Evolutionary conservation across 495 filamentous ascomycete species (phyloP).

Genomic region (Penicillium canariense): DNA sequence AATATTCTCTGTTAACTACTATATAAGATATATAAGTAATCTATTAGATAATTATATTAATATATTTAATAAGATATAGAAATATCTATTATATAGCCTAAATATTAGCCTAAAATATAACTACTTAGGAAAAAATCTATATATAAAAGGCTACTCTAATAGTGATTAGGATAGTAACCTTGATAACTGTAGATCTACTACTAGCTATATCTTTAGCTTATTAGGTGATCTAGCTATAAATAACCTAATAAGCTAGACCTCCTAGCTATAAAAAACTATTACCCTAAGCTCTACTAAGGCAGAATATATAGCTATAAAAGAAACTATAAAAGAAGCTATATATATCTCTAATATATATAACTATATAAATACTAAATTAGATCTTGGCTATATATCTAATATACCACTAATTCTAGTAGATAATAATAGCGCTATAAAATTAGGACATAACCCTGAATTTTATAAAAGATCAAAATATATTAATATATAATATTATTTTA

Average conservation of each 20-base stretch:
- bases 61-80: background rate
- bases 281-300: background rate
- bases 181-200: background rate
- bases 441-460: background rate
- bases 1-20: background rate
- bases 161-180: background rate
- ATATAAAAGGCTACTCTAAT: background rate
- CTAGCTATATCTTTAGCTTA: background rate
- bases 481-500: background rate
- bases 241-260: background rate
- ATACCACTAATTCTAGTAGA: background rate
- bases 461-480: background rate
- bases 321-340: constrained; percentile 20
- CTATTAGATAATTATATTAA: background rate
- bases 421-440: background rate
- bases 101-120: background rate
- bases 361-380: constrained; percentile 5
- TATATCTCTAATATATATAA: constrained; percentile 16
- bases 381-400: background rate
- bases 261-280: background rate
- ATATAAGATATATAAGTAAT: background rate
- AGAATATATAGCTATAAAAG: constrained; percentile 21
- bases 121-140: background rate
- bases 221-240: background rate
- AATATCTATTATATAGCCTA: background rate